phyloP scores from a whole-genome alignment of 805 yeast genomes.

The Candida jianshihensis region DNA sequence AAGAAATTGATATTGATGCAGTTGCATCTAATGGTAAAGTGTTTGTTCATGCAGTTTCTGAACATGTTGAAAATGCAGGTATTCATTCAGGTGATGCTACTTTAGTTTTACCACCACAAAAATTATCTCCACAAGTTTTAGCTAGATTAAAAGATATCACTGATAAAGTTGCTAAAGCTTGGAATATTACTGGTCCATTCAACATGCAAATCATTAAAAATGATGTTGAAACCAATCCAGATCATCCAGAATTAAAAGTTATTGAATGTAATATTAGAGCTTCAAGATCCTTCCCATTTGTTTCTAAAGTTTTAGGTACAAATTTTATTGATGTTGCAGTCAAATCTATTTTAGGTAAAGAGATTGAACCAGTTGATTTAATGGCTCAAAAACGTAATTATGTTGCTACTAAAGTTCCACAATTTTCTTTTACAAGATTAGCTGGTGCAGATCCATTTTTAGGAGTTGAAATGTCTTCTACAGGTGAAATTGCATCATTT shows the following conservation, averaged over 20 bases:
- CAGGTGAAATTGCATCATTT: conserved; percentile 98
- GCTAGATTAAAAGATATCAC: conserved; percentile 79
- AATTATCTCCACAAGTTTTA: conserved; percentile 58
- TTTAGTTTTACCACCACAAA: conserved; percentile 86
- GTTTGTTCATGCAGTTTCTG: conserved; percentile 91
- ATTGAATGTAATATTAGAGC: conserved; percentile 99
- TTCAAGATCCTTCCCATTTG: conserved; percentile 98
- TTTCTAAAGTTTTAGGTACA: conserved; percentile 90
- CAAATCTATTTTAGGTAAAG: conserved; percentile 68
- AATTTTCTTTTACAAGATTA: conserved; percentile 94
- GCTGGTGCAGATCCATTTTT: conserved; percentile 99
- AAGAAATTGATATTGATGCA: conserved; percentile 95
- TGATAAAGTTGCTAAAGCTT: conserved; percentile 87
- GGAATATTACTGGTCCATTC: conserved; percentile 96
- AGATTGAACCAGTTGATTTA: conserved; percentile 67
- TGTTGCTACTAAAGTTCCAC: conserved; percentile 97
- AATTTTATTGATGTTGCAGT: conserved; percentile 95
- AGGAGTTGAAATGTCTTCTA: conserved; percentile 99
- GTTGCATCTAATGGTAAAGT: conserved; percentile 88
- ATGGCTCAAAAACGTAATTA: conserved; percentile 71
- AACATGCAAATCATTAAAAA: conserved; percentile 95
- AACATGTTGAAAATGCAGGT: conserved; percentile 98
- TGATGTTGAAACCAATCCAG: conserved; percentile 50
- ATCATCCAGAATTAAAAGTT: conserved; percentile 71
- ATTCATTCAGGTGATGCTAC: conserved; percentile 99